Conservation (phyloP, 331 rosid species). For the Malus hybrid region DNA sequence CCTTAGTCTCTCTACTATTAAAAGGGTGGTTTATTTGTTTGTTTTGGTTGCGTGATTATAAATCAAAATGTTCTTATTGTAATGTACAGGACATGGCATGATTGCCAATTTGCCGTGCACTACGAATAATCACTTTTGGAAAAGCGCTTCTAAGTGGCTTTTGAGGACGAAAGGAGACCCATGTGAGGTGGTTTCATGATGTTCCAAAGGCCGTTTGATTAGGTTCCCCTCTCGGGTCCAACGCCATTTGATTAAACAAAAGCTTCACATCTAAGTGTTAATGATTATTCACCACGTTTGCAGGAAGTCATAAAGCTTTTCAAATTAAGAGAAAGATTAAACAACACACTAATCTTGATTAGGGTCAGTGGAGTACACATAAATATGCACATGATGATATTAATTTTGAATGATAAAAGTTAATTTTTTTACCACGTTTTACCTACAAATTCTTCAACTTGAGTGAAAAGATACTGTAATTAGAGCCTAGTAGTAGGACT, state of each 20-base stretch:
- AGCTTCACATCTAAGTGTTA: conserved; percentile 32
- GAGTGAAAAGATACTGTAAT: neutral
- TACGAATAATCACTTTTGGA: conserved; percentile 26
- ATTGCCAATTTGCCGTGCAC: conserved; percentile 49
- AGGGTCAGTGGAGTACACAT: conserved; percentile 10
- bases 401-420: neutral
- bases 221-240: conserved; percentile 20
- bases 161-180: conserved; percentile 26
- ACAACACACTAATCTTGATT: conserved; percentile 4
- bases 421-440: neutral
- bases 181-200: conserved; percentile 46
- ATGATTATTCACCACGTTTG: conserved; percentile 20
- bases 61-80: conserved; percentile 26
- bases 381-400: conserved; percentile 1
- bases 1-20: too few relatives aligned
- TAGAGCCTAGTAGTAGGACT: neutral
- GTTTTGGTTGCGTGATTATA: conserved; percentile 21
- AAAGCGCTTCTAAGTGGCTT: conserved; percentile 38
- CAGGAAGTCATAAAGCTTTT: conserved; percentile 1
- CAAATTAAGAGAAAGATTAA: conserved; percentile 1
- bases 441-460: conserved; percentile 13
- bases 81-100: conserved; percentile 37
- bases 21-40: too few relatives aligned
- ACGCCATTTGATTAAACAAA: conserved; percentile 6
- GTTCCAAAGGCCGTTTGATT: conserved; percentile 31